phyloP scores from a whole-genome alignment of 1,284 basidiomycete genomes.

The Farysia itapuensis region DNA sequence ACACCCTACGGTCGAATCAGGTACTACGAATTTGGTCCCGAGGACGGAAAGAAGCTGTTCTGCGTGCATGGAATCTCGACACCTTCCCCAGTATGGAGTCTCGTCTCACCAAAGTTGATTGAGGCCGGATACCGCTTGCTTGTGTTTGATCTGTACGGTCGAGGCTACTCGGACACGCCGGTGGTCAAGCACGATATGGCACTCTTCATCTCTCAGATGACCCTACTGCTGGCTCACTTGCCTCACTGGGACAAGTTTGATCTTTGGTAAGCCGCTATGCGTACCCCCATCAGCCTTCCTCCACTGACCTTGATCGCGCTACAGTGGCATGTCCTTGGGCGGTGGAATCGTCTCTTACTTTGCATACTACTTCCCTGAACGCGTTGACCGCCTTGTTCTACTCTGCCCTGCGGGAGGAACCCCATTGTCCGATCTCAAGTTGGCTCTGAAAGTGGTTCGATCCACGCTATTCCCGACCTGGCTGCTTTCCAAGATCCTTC shows the following conservation, averaged over 20 bases:
- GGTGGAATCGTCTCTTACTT: conserved; percentile 31
- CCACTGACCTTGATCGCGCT: not conserved
- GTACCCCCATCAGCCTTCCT: not conserved
- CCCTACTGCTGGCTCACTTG: conserved; percentile 24
- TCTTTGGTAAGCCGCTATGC: conserved; percentile 4
- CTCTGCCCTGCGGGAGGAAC: conserved; percentile 37
- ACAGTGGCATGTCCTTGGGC: conserved; percentile 31
- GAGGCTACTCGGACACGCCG: conserved; percentile 35
- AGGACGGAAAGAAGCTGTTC: conserved; percentile 46
- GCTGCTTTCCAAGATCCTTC: conserved; percentile 10
- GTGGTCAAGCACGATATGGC: conserved; percentile 30
- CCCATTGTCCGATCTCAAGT: conserved; percentile 13
- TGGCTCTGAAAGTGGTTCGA: conserved; percentile 21
- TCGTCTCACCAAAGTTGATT: conserved; percentile 15
- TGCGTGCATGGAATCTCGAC: conserved; percentile 52
- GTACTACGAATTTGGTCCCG: conserved; percentile 48
- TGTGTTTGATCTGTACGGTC: conserved; percentile 33
- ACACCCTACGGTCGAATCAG: conserved; percentile 29
- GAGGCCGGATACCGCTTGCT: conserved; percentile 37
- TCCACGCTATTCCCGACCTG: conserved; percentile 23
- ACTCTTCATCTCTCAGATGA: conserved; percentile 32
- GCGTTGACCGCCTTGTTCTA: conserved; percentile 24
- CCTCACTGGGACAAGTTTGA: conserved; percentile 38
- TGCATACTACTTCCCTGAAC: conserved; percentile 31
- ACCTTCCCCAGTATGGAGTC: conserved; percentile 27